A percentile compares a stretch with the other conserved stretches of the same genome.
Evolutionary conservation across 1,139 yeast genomes (phyloP).

Genomic region (Diutina siamensis): DNA sequence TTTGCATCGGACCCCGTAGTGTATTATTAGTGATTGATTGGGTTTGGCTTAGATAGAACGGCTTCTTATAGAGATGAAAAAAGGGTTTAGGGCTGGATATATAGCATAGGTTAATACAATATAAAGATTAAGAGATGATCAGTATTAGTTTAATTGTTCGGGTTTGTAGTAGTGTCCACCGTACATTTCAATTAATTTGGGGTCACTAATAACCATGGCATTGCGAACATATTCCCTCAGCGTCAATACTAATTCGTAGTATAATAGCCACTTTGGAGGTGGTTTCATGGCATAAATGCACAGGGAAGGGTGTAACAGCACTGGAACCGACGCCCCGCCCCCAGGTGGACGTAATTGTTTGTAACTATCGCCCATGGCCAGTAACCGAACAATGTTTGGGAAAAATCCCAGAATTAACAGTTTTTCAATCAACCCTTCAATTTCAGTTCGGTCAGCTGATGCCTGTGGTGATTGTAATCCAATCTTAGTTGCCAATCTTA

Average conservation of each 20-base stretch:
- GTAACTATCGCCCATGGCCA: constrained; percentile 64
- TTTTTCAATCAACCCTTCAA: constrained; percentile 11
- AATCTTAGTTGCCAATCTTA: constrained; percentile 46
- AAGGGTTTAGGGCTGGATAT: constrained; percentile 4
- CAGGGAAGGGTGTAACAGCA: constrained; percentile 78
- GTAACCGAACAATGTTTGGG: constrained; percentile 61
- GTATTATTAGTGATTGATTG: constrained; percentile 5
- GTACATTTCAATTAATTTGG: constrained; percentile 51
- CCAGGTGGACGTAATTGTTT: constrained; percentile 24
- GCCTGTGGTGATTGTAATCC: too few species aligned
- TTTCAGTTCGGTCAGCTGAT: too few species aligned
- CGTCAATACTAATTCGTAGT: constrained; percentile 79
- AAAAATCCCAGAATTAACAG: constrained; percentile 77
- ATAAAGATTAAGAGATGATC: background rate
- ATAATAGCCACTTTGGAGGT: constrained; percentile 59
- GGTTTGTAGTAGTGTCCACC: constrained; percentile 46
- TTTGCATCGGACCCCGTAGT: constrained; percentile 3
- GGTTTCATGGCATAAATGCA: constrained; percentile 49
- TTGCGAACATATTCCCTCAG: constrained; percentile 84
- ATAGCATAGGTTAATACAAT: background rate
- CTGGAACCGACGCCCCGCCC: constrained; percentile 18
- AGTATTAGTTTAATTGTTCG: background rate
- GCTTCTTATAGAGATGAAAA: constrained; percentile 5
- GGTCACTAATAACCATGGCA: constrained; percentile 54
- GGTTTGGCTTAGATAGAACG: constrained; percentile 4